Percentiles rank a stretch among this genome's conserved stretches.
phyloP scores from a whole-genome alignment of 495 filamentous ascomycete genomes.

The Podospora pseudocomata region DNA sequence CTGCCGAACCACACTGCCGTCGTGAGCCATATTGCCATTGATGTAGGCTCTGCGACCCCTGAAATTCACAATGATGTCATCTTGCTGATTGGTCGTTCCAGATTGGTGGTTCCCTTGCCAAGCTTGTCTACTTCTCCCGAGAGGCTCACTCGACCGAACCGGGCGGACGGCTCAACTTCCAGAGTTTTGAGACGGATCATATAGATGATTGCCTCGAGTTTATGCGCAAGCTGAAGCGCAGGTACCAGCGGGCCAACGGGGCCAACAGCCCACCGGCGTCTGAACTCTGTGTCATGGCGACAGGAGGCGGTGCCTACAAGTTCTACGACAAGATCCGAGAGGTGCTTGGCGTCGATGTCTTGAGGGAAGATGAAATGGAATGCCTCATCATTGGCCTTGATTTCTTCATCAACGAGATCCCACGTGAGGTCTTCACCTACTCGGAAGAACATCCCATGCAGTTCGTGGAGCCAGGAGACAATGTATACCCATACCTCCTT shows the following conservation, averaged over 20 bases:
- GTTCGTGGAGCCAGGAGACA: constrained; percentile 63
- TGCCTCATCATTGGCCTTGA: constrained; percentile 93
- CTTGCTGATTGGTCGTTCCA: constrained; percentile 34
- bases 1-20: constrained; percentile 88
- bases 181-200: constrained; percentile 90
- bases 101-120: constrained; percentile 94
- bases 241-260: constrained; percentile 71
- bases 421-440: constrained; percentile 94
- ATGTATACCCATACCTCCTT: constrained; percentile 93
- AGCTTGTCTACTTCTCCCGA: constrained; percentile 94
- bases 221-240: constrained; percentile 74
- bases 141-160: constrained; percentile 73
- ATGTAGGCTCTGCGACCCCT: constrained; percentile 52
- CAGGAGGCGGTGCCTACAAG: constrained; percentile 91
- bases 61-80: constrained; percentile 25
- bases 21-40: constrained; percentile 93
- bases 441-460: constrained; percentile 82
- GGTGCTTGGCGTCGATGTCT: constrained; percentile 75
- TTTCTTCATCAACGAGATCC: constrained; percentile 98
- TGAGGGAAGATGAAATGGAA: constrained; percentile 97
- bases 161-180: constrained; percentile 88
- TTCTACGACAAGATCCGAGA: constrained; percentile 87
- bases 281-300: constrained; percentile 85
- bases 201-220: constrained; percentile 90
- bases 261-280: constrained; percentile 36